Evolutionary conservation across 148 eudicot species (phyloP).

Genomic region (Cornus florida): DNA sequence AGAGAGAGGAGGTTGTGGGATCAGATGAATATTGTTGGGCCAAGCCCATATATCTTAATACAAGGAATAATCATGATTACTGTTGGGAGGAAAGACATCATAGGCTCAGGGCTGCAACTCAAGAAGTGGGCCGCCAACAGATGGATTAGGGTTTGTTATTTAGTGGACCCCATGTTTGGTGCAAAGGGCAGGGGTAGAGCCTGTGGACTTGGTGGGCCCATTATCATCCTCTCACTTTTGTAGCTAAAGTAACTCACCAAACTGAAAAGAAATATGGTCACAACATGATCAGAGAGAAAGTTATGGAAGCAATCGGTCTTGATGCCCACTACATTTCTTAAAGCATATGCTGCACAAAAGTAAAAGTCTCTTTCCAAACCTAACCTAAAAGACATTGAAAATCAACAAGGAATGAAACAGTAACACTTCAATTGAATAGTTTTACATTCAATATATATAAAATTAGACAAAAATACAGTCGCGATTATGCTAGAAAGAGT

Average conservation of each 20-base stretch:
- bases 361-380: neutral
- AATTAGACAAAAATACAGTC: too few species aligned
- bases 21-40: neutral
- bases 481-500: too few species aligned
- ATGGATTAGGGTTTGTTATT: neutral
- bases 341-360: constrained; percentile 4
- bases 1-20: neutral
- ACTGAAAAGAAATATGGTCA: neutral
- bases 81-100: neutral
- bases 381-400: neutral
- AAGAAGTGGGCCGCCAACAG: neutral
- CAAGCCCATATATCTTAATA: neutral
- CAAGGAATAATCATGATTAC: neutral
- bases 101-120: neutral
- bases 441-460: too few species aligned
- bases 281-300: neutral
- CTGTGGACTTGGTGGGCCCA: neutral
- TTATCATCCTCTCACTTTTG: neutral
- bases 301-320: neutral
- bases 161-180: neutral
- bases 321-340: neutral
- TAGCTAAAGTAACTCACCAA: neutral
- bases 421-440: neutral
- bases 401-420: neutral
- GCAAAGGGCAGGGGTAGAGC: neutral